A percentile compares a stretch with the other conserved stretches of the same genome.
phyloP scores from a whole-genome alignment of 257 asterid genomes.

The Handroanthus guayacan region DNA sequence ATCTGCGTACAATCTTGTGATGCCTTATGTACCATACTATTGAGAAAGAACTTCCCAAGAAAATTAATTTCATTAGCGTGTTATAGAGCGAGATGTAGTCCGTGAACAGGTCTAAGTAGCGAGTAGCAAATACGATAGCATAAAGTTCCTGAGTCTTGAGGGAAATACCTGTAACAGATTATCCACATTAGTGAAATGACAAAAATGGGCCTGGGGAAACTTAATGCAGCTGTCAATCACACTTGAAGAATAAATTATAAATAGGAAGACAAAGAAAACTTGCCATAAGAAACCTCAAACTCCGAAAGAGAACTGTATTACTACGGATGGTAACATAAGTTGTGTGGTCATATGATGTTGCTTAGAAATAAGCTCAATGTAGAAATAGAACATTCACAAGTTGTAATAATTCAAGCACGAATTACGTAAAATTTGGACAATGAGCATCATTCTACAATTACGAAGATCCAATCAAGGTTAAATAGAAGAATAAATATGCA shows the following conservation, averaged over 20 bases:
- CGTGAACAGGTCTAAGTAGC: constrained; percentile 84
- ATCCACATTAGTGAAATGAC: constrained; percentile 30
- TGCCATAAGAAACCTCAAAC: neutral
- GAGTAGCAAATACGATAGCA: constrained; percentile 82
- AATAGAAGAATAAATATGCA: neutral
- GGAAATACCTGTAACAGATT: constrained; percentile 67
- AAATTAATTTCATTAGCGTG: constrained; percentile 78
- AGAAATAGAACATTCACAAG: constrained; percentile 2
- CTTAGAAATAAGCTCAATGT: neutral
- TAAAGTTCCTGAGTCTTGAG: constrained; percentile 89
- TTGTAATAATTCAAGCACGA: neutral
- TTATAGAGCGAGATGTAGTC: constrained; percentile 76
- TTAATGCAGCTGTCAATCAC: neutral
- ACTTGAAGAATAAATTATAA: constrained; percentile 1
- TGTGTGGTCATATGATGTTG: neutral
- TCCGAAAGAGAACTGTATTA: neutral
- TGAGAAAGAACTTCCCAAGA: constrained; percentile 85
- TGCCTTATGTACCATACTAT: constrained; percentile 86
- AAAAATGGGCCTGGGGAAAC: neutral
- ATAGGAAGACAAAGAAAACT: neutral
- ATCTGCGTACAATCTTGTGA: constrained; percentile 86
- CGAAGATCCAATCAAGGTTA: neutral
- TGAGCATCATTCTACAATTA: neutral
- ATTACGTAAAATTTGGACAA: neutral
- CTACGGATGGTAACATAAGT: neutral